Evolutionary conservation across 177 flowering plant species (phyloP), one percentile per base, ranked within the genome.

Genomic region (Vitis hybrid): DNA sequence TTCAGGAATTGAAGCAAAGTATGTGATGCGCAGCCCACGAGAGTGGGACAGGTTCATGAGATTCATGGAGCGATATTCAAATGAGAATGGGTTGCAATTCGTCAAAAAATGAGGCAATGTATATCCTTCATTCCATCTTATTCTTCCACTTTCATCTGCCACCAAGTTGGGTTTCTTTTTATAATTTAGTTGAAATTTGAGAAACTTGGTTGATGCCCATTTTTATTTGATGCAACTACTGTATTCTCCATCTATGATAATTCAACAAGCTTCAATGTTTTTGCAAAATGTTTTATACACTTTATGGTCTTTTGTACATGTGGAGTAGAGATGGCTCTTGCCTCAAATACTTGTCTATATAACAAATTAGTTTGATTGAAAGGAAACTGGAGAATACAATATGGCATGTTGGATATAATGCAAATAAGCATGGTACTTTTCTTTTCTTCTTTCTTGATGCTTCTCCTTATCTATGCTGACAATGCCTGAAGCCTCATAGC

Each of bases 31-130:
- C 69, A 77, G 75, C 21, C 89, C 98, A 1, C 74, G 84, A 64
- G 98, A 93, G 24, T 95, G 98, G 99, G 99, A 95, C 74, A 80
- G 99, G 74, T 95, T 95, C 84, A 95, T 95, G 99, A 90, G 98
- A 66, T 95, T 95, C 84, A 95, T 95, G 99, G 99, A 93, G 82
- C 79, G 99, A 27, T 95, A 93, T 79, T 85, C 99, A 1, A 77
- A 90, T 58, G 90, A 68, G 5, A 95, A 95, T 53, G 96, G 98
- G 62, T 81, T 95, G 89, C 90, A 87, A 73, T 95, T 95, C 72
- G 71, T 93, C 82, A 95, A 95, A 73, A 92, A 80, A 54, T 94
- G 86, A 94, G 78, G 83, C 78, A 58, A 65, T 75, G 74, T 77
- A 67, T 61, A 71, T 78, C 35, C 69, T 75, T 70, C 61, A 53